Base-by-base conservation (phyloP, 257 asterid species). In the Pogostemon cablin region DNA sequence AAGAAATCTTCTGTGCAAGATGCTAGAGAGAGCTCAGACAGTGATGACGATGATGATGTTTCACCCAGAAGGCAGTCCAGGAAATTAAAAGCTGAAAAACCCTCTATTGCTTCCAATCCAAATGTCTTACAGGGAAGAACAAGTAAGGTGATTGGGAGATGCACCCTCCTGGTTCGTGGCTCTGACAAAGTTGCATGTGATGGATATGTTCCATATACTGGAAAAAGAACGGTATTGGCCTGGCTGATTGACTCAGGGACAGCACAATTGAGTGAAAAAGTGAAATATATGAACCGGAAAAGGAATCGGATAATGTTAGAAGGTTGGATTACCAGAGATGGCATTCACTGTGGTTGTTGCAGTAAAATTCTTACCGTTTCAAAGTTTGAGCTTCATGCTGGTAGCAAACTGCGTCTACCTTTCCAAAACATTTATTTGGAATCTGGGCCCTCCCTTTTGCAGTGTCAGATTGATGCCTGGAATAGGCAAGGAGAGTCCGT, bases 341-440 rank as follows among this genome's bases (percentile, higher is more conserved):
- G 98, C 7, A 82, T 92, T 62, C 98, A 92, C 78, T 92, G 98
- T 48, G 95, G 98, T 75, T 92, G 98, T 84, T 92, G 96, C 65
- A 89, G 98, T 81, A 92, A 92, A 80, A 92, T 92, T 65, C 88
- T 92, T 62, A 79, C 96, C 4, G 91, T 92, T 72, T 85, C 95
- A 38, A 92, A 89, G 81, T 92, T 92, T 74, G 98, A 92, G 89
- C 84, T 92, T 57, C 98, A 92, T 82, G 96, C 98, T 39, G 96
- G 96, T 44, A 89, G 96, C 83, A 89, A 86, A 76, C 71, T 82
- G 78, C 95, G 96, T 7, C 96, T 85, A 76, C 96, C 96, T 39
- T 92, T 83, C 83, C 98, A 86, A 65, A 87, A 88, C 78, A 89
- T 91, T 38, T 58, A 66, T 62, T 73, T 91, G 83, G 96, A 91